Conservation (phyloP, 805 yeast genomes). For the Candida ponderosae region DNA sequence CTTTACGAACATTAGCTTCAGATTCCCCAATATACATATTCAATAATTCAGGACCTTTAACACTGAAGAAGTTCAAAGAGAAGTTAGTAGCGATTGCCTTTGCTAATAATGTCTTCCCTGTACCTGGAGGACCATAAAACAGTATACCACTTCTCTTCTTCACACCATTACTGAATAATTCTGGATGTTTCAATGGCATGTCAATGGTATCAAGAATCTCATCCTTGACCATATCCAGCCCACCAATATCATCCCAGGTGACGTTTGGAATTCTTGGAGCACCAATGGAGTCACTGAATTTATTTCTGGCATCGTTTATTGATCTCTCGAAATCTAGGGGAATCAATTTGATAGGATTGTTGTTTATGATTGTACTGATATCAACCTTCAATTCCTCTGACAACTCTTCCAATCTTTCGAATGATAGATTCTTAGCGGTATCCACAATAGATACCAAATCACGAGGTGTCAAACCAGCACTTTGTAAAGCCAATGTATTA, state of each 20-base stretch:
- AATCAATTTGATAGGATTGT: constrained; percentile 44
- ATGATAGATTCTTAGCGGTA: constrained; percentile 52
- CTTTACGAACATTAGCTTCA: constrained; percentile 92
- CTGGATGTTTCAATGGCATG: constrained; percentile 91
- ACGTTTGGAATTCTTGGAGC: constrained; percentile 96
- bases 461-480: constrained; percentile 88
- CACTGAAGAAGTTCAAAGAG: constrained; percentile 89
- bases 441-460: constrained; percentile 69
- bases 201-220: constrained; percentile 95
- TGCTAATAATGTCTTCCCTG: constrained; percentile 92
- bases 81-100: constrained; percentile 96
- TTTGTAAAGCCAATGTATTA: constrained; percentile 62
- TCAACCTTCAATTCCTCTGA: constrained; percentile 7
- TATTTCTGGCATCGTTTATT: constrained; percentile 74
- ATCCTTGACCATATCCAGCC: constrained; percentile 80
- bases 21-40: constrained; percentile 99
- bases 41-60: constrained; percentile 92
- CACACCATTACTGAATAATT: constrained; percentile 77
- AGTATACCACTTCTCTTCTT: constrained; percentile 91
- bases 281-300: constrained; percentile 90
- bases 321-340: constrained; percentile 63
- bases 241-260: constrained; percentile 97
- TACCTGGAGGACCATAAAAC: constrained; percentile 98
- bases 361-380: constrained; percentile 18
- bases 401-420: constrained; percentile 36